A percentile compares a stretch with the other conserved stretches of the same genome.
Evolutionary conservation across 345 rosid genomes (phyloP).

Genomic region (Dovyalis caffra): DNA sequence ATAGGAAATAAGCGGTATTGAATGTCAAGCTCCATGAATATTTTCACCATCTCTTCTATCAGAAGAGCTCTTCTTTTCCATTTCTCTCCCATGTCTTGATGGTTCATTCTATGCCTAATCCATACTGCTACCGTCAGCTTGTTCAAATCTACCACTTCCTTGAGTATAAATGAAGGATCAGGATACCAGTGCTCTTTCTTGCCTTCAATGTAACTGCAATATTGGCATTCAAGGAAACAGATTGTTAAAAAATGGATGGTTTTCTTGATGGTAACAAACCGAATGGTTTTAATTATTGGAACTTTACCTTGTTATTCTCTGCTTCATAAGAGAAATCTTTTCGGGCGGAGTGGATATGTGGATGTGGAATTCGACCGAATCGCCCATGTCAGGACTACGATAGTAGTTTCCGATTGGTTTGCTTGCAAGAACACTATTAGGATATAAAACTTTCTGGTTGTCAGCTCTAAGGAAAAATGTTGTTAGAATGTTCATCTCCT

Average conservation of each 20-base stretch:
- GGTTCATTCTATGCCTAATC: conserved; percentile 63
- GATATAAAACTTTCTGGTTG: conserved; percentile 62
- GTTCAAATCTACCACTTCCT: conserved; percentile 52
- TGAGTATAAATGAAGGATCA: conserved; percentile 45
- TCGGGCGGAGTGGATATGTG: conserved; percentile 71
- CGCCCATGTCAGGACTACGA: conserved; percentile 94
- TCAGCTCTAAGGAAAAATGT: conserved; percentile 80
- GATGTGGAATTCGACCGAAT: conserved; percentile 62
- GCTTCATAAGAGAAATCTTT: conserved; percentile 52
- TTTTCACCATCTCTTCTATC: conserved; percentile 67
- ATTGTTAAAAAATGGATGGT: background rate
- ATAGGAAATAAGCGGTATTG: conserved; percentile 64
- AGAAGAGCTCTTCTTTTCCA: conserved; percentile 52
- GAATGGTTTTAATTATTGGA: background rate
- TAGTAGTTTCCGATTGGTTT: conserved; percentile 72
- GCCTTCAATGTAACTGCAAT: conserved; percentile 45
- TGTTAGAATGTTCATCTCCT: conserved; percentile 92
- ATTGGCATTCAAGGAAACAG: background rate
- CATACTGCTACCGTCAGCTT: conserved; percentile 59
- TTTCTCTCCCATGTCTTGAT: conserved; percentile 63
- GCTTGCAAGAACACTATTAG: conserved; percentile 61
- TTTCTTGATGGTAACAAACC: background rate
- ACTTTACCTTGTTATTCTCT: conserved; percentile 54
- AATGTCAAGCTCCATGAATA: conserved; percentile 67
- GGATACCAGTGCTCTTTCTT: conserved; percentile 80